Evolutionary conservation across 257 asterid species (phyloP).

Genomic region (Fraxinus excelsior): DNA sequence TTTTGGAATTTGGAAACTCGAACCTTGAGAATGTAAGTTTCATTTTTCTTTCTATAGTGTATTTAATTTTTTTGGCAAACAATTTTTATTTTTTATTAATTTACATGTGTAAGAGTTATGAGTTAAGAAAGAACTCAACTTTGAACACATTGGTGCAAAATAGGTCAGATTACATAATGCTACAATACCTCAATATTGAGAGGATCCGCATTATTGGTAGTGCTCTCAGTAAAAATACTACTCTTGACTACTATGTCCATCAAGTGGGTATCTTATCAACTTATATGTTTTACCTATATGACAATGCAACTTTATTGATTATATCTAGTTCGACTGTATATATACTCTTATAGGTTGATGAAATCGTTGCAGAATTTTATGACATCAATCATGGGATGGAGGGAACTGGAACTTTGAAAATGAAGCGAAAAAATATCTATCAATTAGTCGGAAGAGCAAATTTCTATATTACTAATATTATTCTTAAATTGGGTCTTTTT

Average conservation of each 20-base stretch:
- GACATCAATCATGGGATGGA: constrained; percentile 95
- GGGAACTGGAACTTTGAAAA: constrained; percentile 88
- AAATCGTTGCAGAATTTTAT: constrained; percentile 90
- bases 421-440: constrained; percentile 90
- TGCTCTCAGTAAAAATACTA: constrained; percentile 96
- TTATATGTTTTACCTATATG: constrained; percentile 11
- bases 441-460: constrained; percentile 97
- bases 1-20: no score
- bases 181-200: constrained; percentile 72
- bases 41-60: no score
- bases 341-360: constrained; percentile 67
- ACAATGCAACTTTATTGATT: neutral
- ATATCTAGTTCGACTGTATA: neutral
- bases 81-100: no score
- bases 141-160: no score
- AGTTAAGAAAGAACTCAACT: no score
- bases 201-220: constrained; percentile 95
- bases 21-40: no score
- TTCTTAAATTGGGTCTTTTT: constrained; percentile 86
- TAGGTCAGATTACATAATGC: constrained; percentile 16
- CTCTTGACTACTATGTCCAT: constrained; percentile 94
- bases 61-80: no score
- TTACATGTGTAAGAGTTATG: no score
- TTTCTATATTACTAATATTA: constrained; percentile 93
- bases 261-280: constrained; percentile 55